Evolutionary conservation across 1,139 yeast genomes (phyloP).

Genomic region (Schwanniomyces etchellsii): DNA sequence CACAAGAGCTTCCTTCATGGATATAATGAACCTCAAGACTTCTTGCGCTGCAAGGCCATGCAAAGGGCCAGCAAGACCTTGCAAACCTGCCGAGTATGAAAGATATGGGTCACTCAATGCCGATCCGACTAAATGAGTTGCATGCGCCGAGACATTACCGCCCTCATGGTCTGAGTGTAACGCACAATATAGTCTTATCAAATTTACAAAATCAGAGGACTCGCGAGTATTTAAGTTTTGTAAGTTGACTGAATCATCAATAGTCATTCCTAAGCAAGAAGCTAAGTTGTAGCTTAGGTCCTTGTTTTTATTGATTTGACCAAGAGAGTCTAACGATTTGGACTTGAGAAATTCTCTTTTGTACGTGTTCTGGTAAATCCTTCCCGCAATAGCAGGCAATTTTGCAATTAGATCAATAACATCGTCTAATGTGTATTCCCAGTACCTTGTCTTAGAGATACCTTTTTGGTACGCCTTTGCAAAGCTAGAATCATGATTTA

Average conservation of each 20-base stretch:
- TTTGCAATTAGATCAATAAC: slow-evolving; percentile 59
- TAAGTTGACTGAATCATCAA: slow-evolving; percentile 13
- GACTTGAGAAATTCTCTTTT: slow-evolving; percentile 25
- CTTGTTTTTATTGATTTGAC: slow-evolving; percentile 10
- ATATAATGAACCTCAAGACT: slow-evolving; percentile 32
- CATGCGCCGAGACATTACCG: slow-evolving; percentile 40
- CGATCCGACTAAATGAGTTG: slow-evolving; percentile 38
- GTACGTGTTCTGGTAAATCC: slow-evolving; percentile 63
- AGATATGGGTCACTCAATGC: slow-evolving; percentile 35
- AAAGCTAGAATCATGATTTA: slow-evolving; percentile 56
- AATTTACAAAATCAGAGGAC: slow-evolving; percentile 29
- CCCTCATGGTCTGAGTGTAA: slow-evolving; percentile 44
- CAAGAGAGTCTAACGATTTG: slow-evolving; percentile 20
- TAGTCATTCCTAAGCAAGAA: slow-evolving; percentile 14
- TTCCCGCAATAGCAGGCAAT: slow-evolving; percentile 61
- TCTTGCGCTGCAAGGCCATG: slow-evolving; percentile 43
- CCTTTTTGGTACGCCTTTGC: slow-evolving; percentile 67
- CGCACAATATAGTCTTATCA: slow-evolving; percentile 36
- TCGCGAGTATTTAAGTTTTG: slow-evolving; percentile 12
- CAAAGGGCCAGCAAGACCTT: slow-evolving; percentile 40
- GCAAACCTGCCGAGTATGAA: slow-evolving; percentile 34
- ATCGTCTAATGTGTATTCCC: slow-evolving; percentile 67
- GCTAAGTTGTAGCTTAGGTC: slow-evolving; percentile 23
- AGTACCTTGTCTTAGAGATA: slow-evolving; percentile 60
- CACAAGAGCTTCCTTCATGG: slow-evolving; percentile 19